Percentiles rank a stretch among this genome's conserved stretches.
Evolutionary conservation across 371 early-diverging fungal genomes (phyloP).

Genomic region (Apophysomyces ossiformis): DNA sequence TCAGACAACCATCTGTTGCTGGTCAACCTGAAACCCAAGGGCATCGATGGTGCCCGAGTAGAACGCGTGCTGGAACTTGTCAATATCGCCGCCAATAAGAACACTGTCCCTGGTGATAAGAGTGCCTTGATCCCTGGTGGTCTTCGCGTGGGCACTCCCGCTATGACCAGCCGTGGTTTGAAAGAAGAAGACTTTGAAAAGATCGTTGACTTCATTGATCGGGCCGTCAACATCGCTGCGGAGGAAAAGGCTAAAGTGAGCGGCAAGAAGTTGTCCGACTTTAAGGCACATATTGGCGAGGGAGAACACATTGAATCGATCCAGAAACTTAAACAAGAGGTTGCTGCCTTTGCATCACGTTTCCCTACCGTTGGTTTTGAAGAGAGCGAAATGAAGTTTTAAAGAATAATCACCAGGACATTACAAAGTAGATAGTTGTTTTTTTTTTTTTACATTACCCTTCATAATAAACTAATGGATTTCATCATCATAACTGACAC

Average conservation of each 20-base stretch:
- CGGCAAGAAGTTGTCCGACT: conserved; percentile 74
- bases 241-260: conserved; percentile 61
- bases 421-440: conserved; percentile 15
- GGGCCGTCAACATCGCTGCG: conserved; percentile 75
- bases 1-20: conserved; percentile 96
- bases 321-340: conserved; percentile 64
- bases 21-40: conserved; percentile 82
- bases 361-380: conserved; percentile 79
- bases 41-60: conserved; percentile 92
- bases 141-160: conserved; percentile 92
- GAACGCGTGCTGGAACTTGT: conserved; percentile 93
- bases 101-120: conserved; percentile 98
- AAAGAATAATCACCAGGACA: neutral
- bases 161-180: conserved; percentile 97
- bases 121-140: conserved; percentile 96
- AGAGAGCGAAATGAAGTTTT: conserved; percentile 61
- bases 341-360: conserved; percentile 63
- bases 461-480: neutral
- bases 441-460: neutral
- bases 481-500: neutral
- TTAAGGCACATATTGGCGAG: conserved; percentile 70
- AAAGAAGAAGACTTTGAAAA: conserved; percentile 84
- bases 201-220: conserved; percentile 87
- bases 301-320: conserved; percentile 59
- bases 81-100: conserved; percentile 98